Evolutionary conservation across 2,329 filamentous ascomycete genomes (phyloP), one percentile per base, ranked within the genome.

Genomic region (Fusarium praegraminearum): DNA sequence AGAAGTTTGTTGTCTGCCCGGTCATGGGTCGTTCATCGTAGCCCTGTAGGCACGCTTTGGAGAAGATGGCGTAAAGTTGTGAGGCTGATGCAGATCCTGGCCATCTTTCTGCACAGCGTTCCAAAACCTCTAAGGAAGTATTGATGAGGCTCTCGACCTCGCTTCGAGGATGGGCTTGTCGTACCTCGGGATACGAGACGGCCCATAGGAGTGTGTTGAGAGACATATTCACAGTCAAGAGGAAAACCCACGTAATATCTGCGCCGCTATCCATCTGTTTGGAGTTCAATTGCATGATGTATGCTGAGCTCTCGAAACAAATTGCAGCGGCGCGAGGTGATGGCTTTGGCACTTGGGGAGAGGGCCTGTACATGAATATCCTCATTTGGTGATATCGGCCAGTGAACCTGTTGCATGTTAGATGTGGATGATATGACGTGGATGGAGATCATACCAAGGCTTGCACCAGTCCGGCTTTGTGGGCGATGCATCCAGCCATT

Each of bases 211-310:
- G 87, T 7, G 93, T 94, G 76, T 97, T 98, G 60, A 98, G 86
- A 7, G 93, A 90, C 89, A 97, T 96, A 81, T 97, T 98, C 41
- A 98, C 86, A 22, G 91, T 90, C 62, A 97, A 87, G 2, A 97
- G 89, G 76, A 97, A 97, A 44, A 97, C 91, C 95, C 95, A 98
- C 1, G 94, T 98, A 64, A 98, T 85, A 76, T 98, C 95, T 13
- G 89, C 90, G 16, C 87, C 86, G 18, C 87, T 89, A 70, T 91
- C 87, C 76, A 97, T 91, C 78, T 97, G 94, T 74, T 91, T 90
- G 76, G 89, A 89, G 45, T 94, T 91, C 77, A 95, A 89, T 70
- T 90, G 86, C 73, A 98, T 93, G 76, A 97, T 94, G 79, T 89
- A 93, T 13, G 90, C 86, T 47, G 93, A 90, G 41, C 93, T 94